Evolutionary conservation across 2,329 filamentous ascomycete species (phyloP).

Genomic region (Karstenula rhodostoma): DNA sequence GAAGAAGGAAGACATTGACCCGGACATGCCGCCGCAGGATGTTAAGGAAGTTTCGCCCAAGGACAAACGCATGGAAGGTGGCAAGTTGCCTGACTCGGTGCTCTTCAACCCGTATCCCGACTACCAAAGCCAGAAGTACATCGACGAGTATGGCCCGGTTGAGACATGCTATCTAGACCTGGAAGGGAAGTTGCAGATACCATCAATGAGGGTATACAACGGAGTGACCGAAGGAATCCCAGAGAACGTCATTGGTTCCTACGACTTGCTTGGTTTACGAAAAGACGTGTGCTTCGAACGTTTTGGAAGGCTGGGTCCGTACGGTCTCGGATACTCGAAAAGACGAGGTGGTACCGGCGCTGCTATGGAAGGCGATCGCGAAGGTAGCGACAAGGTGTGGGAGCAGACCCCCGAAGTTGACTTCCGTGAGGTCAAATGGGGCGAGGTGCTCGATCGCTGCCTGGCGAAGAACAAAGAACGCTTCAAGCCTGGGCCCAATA

Average conservation of each 20-base stretch:
- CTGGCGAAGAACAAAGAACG: conserved; percentile 73
- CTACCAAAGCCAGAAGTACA: conserved; percentile 66
- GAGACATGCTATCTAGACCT: conserved; percentile 82
- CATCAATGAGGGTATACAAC: conserved; percentile 74
- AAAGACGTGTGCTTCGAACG: conserved; percentile 93
- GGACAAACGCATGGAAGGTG: conserved; percentile 41
- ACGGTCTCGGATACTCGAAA: conserved; percentile 85
- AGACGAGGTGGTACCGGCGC: conserved; percentile 82
- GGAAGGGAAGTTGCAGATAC: conserved; percentile 70
- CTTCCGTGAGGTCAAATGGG: conserved; percentile 80
- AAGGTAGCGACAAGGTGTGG: conserved; percentile 85
- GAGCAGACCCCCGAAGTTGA: conserved; percentile 74
- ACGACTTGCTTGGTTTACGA: conserved; percentile 78
- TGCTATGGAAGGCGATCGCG: conserved; percentile 83
- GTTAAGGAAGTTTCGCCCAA: conserved; percentile 34
- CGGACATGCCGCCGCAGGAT: conserved; percentile 45
- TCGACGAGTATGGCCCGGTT: conserved; percentile 65
- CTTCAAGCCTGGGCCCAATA: conserved; percentile 60
- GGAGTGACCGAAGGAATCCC: conserved; percentile 87
- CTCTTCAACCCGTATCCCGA: conserved; percentile 74
- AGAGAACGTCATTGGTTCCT: conserved; percentile 84
- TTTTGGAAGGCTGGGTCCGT: conserved; percentile 86
- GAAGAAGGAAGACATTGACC: conserved; percentile 60
- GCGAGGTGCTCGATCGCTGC: conserved; percentile 77
- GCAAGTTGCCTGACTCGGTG: conserved; percentile 40